Percentiles rank a stretch among this genome's conserved stretches.
phyloP scores from a whole-genome alignment of 257 asterid species.

The Rubia yunnanensis region DNA sequence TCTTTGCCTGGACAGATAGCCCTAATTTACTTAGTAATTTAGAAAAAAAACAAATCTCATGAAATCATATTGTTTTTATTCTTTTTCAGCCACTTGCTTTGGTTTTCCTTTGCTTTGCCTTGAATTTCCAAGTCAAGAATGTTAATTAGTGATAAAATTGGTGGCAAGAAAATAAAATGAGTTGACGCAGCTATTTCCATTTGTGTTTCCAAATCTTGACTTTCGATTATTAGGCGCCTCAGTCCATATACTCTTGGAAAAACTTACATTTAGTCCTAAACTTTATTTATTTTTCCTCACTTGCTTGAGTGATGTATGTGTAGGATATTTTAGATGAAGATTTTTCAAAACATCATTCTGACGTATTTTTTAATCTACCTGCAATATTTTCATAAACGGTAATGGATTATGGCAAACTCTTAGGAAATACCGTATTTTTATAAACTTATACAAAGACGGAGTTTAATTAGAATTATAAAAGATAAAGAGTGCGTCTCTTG shows the following conservation, averaged over 20 bases:
- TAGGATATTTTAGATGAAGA: neutral
- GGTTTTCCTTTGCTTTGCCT: neutral
- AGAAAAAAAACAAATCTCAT: neutral
- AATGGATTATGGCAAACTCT: too few relatives aligned
- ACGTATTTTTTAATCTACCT: too few relatives aligned
- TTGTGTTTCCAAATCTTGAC: neutral
- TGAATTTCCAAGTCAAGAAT: neutral
- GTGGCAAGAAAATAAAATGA: neutral
- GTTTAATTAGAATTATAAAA: too few relatives aligned
- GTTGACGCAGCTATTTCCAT: slow-evolving; percentile 8
- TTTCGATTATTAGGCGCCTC: neutral
- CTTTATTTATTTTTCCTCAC: neutral
- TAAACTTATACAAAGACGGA: too few relatives aligned
- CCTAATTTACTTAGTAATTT: neutral
- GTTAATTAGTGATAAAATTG: neutral
- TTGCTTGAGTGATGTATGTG: neutral
- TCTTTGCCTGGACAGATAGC: too few relatives aligned
- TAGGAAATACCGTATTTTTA: too few relatives aligned
- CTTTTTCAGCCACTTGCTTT: neutral
- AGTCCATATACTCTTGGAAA: neutral
- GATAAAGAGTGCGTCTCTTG: too few relatives aligned
- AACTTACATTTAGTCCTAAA: neutral
- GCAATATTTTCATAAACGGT: too few relatives aligned
- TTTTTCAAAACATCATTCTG: too few relatives aligned
- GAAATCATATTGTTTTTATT: neutral